A percentile compares a stretch with the other conserved stretches of the same genome.
Evolutionary conservation across 371 early-diverging fungal genomes (phyloP).

Genomic region (Mucor plumbeus): DNA sequence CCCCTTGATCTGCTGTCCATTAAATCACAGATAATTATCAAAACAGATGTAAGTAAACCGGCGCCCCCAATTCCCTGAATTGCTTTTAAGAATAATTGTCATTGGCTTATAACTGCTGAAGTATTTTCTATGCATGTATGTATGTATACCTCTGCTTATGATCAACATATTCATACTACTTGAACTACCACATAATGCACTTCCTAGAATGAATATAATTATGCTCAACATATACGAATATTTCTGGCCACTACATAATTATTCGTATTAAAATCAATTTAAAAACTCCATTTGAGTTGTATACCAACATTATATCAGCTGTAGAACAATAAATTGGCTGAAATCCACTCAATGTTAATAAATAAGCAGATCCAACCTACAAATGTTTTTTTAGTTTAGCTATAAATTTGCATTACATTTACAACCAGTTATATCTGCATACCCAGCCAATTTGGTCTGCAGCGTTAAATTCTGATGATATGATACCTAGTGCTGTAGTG

Average conservation of each 20-base stretch:
- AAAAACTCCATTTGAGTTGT: no score
- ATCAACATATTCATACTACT: conserved; percentile 60
- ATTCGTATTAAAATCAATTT: conserved; percentile 40
- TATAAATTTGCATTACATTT: no score
- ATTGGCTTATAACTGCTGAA: neutral
- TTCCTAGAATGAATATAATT: conserved; percentile 40
- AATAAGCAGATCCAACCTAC: conserved; percentile 59
- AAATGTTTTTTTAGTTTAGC: no score
- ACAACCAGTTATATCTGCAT: neutral
- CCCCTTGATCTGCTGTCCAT: conserved; percentile 21
- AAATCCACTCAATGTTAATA: conserved; percentile 64
- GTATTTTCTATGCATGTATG: neutral
- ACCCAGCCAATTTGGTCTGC: conserved; percentile 68
- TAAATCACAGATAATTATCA: conserved; percentile 79
- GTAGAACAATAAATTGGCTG: conserved; percentile 66
- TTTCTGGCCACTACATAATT: neutral
- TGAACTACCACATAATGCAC: conserved; percentile 62
- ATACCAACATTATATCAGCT: conserved; percentile 59
- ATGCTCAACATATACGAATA: neutral
- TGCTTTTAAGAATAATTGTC: neutral
- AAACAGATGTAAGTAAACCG: conserved; percentile 69
- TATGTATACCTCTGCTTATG: conserved; percentile 33
- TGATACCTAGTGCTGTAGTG: conserved; percentile 59
- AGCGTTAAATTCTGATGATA: conserved; percentile 61
- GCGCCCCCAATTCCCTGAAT: conserved; percentile 27